phyloP scores from a whole-genome alignment of 805 yeast species.

The Brettanomyces naardenensis region DNA sequence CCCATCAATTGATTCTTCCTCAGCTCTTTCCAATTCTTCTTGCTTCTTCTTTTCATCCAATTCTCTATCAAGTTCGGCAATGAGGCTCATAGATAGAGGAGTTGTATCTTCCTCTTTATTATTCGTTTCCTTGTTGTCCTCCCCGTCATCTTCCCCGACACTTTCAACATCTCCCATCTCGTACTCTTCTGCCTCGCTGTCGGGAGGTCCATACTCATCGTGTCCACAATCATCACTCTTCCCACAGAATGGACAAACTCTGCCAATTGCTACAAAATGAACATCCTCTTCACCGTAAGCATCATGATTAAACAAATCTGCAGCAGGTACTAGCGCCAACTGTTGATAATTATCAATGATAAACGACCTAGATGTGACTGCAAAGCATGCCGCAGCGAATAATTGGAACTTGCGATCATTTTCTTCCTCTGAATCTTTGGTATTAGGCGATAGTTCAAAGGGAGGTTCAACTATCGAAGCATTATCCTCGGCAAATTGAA shows the following conservation, averaged over 20 bases:
- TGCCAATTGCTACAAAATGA: constrained; percentile 49
- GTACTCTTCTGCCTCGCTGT: constrained; percentile 30
- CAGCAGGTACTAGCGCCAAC: constrained; percentile 79
- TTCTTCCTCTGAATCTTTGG: constrained; percentile 12
- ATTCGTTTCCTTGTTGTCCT: constrained; percentile 15
- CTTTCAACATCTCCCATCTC: constrained; percentile 27
- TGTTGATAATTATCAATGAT: constrained; percentile 70
- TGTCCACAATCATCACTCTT: constrained; percentile 25
- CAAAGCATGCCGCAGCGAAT: constrained; percentile 52
- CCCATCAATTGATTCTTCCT: constrained; percentile 15
- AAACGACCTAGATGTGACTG: constrained; percentile 73
- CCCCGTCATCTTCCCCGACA: constrained; percentile 18
- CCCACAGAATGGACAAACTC: constrained; percentile 30
- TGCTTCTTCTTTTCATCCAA: constrained; percentile 13
- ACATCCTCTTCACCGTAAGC: constrained; percentile 48
- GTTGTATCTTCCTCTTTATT: constrained; percentile 16
- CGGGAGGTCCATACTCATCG: constrained; percentile 21
- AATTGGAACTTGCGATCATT: constrained; percentile 26
- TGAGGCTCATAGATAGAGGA: constrained; percentile 27
- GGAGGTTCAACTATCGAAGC: constrained; percentile 29
- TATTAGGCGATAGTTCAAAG: constrained; percentile 20
- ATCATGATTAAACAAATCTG: constrained; percentile 79
- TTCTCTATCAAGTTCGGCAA: constrained; percentile 24
- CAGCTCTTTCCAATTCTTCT: constrained; percentile 14
- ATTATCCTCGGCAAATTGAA: constrained; percentile 32